Evolutionary conservation across 2,329 filamentous ascomycete genomes (phyloP).

Genomic region (Ceratocystis destructans): DNA sequence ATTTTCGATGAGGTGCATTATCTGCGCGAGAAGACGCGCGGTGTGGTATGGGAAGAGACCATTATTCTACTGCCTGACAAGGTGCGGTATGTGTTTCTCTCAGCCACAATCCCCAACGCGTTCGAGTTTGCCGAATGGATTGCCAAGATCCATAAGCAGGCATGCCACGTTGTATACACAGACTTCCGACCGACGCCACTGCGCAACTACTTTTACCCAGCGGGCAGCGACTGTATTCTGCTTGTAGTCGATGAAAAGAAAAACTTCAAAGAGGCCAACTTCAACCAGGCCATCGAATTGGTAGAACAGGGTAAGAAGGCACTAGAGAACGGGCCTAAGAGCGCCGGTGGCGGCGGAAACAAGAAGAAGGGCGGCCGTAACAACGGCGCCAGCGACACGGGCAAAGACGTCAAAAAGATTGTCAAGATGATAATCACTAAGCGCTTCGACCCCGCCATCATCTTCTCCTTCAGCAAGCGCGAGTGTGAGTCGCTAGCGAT

Average conservation of each 20-base stretch:
- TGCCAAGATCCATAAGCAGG: conserved; percentile 91
- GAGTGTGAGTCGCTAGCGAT: conserved; percentile 88
- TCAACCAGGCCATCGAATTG: conserved; percentile 85
- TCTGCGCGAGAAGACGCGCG: conserved; percentile 83
- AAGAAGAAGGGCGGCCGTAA: conserved; percentile 89
- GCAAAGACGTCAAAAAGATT: conserved; percentile 89
- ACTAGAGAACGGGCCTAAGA: conserved; percentile 55
- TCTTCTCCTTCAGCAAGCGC: conserved; percentile 98
- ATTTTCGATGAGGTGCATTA: conserved; percentile 99
- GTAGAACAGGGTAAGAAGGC: conserved; percentile 80
- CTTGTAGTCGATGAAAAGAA: conserved; percentile 95
- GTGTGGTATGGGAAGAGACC: conserved; percentile 98
- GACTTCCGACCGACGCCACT: conserved; percentile 94
- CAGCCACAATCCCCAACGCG: conserved; percentile 94
- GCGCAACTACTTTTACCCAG: conserved; percentile 95
- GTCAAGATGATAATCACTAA: conserved; percentile 98
- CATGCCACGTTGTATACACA: conserved; percentile 97
- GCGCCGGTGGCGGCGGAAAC: conserved; percentile 41
- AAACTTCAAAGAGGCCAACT: conserved; percentile 90
- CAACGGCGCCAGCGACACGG: conserved; percentile 52
- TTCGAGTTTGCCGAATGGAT: conserved; percentile 99
- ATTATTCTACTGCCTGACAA: conserved; percentile 97
- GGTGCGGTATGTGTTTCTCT: conserved; percentile 96
- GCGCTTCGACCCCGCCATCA: conserved; percentile 94
- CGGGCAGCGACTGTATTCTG: conserved; percentile 82